Base-by-base conservation (phyloP, 129 eudicot species). In the Arctium lappa region DNA sequence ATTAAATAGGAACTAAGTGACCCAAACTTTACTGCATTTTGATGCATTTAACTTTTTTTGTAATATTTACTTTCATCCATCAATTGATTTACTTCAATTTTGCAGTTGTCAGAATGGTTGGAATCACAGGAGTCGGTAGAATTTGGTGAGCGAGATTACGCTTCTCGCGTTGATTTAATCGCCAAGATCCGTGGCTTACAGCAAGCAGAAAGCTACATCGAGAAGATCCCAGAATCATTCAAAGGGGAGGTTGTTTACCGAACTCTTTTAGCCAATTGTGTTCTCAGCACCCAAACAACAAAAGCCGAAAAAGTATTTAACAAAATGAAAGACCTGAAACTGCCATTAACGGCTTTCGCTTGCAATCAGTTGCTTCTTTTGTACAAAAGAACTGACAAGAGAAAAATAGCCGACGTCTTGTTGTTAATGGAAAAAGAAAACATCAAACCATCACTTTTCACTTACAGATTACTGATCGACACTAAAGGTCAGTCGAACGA, bases 21-120 rank as follows among this genome's bases (percentile, higher is more conserved):
- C 40, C 40, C 40, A 37, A 37, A 3, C 40, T 37, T 37, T 37
- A 37, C 3, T 37, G 40, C 4, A 37, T 37, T 37, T 37, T 37
- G 5, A 34, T 34, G 3, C 37, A 34, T 34, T 37, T 37, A 1
- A 37, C 40, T 37, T 32, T 36, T 79, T 15, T 66, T 39, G 16
- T 76, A 12, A 79, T 44, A 38, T 15, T 12, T 37, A 4, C 3
- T 53, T 53, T 78, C 62, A 18, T 56, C 22, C 62, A 18, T 72
- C 3, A 33, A 32, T 22, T 60, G 4, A 42, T 73, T 42, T 33
- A 22, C 40, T 42, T 44, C 36, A 37, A n/a, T 79, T 69, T 85
- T 85, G 86, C 91, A 96, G 99, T 63, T 96, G 8, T 89, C 92
- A 16, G 97, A 96, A 81, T 91, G 97, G 95, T 15, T 89, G 31